phyloP scores from a whole-genome alignment of 768 basidiomycete species.

The Cubamyces sp. region DNA sequence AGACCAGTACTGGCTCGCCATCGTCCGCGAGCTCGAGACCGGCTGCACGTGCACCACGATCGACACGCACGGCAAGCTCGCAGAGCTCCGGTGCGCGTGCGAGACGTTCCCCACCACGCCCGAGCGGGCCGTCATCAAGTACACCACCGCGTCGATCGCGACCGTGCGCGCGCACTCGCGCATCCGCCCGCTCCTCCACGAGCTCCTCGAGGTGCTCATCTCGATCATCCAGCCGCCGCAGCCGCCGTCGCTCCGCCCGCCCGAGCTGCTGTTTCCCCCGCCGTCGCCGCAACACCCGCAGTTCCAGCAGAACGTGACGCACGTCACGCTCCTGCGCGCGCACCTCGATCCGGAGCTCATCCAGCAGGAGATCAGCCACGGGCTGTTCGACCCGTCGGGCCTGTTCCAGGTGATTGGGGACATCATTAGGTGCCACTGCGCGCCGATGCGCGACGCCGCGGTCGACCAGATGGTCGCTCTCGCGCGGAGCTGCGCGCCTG shows the following conservation, averaged over 20 bases:
- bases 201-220: slow-evolving; percentile 80
- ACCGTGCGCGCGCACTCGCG: slow-evolving; percentile 76
- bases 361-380: slow-evolving; percentile 77
- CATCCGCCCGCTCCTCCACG: slow-evolving; percentile 66
- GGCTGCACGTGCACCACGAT: slow-evolving; percentile 88
- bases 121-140: slow-evolving; percentile 49
- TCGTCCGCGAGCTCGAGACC: slow-evolving; percentile 73
- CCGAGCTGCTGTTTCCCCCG: slow-evolving; percentile 63
- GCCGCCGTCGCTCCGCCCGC: slow-evolving; percentile 32
- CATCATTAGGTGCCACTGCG: slow-evolving; percentile 88
- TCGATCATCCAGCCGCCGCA: slow-evolving; percentile 76
- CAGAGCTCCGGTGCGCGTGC: slow-evolving; percentile 49
- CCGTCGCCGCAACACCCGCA: slow-evolving; percentile 61
- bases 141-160: slow-evolving; percentile 42
- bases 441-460: slow-evolving; percentile 86
- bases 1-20: slow-evolving; percentile 85
- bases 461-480: slow-evolving; percentile 83
- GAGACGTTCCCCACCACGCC: slow-evolving; percentile 30
- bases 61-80: slow-evolving; percentile 55
- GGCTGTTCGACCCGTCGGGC: slow-evolving; percentile 76
- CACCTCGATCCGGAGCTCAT: slow-evolving; percentile 85
- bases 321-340: slow-evolving; percentile 67
- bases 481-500: slow-evolving; percentile 61
- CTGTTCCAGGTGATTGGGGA: slow-evolving; percentile 80
- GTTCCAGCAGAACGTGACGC: slow-evolving; percentile 63